A percentile compares a stretch with the other conserved stretches of the same genome.
Conservation (phyloP, 139 green algal genomes). For the Astrephomene gubernaculifera region DNA sequence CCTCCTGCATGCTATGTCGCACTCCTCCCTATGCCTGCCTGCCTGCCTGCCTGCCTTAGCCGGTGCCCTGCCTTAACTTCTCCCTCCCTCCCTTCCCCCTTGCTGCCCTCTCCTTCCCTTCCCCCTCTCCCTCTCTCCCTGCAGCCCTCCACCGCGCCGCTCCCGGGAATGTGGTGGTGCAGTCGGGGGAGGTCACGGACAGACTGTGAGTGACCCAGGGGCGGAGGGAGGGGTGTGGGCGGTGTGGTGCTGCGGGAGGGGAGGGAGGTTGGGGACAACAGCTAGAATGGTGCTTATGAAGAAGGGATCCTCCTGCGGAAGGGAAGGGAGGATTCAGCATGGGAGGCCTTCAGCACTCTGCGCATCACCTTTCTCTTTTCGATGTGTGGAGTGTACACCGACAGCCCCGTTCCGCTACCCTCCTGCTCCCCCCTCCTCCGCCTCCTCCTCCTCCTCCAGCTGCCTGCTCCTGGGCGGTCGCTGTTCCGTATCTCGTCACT, state of each 20-base stretch:
- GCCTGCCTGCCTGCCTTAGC: no score
- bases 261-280: no score
- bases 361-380: no score
- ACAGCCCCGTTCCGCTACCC: no score
- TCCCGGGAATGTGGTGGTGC: conserved; percentile 11
- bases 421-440: background rate
- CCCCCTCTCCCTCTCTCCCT: background rate
- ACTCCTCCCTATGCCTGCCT: no score
- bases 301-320: no score
- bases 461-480: conserved; percentile 11
- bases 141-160: background rate
- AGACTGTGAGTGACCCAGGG: background rate
- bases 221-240: background rate
- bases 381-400: no score
- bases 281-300: no score
- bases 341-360: no score
- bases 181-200: conserved; percentile 20
- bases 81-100: no score
- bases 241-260: background rate
- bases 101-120: background rate
- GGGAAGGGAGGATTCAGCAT: no score
- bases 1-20: no score
- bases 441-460: background rate
- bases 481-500: background rate
- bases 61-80: background rate